phyloP scores from a whole-genome alignment of 2,329 filamentous ascomycete genomes.

The Scedosporium aurantiacum region DNA sequence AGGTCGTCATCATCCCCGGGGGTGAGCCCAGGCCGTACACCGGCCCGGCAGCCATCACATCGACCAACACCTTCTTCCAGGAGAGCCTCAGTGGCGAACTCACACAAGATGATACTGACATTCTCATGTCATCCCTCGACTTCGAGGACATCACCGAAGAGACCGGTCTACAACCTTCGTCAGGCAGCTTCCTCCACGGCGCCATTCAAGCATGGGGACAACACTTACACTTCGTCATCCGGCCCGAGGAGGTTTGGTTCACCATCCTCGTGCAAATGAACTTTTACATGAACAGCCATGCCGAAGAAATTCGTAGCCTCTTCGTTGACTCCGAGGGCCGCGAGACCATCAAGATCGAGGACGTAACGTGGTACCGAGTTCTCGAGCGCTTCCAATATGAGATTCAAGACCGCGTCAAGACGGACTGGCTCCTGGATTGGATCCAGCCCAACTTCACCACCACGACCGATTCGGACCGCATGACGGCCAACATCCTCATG shows the following conservation, averaged over 20 bases:
- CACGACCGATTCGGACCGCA: conserved; percentile 5
- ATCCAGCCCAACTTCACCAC: conserved; percentile 32
- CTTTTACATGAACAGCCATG: conserved; percentile 35
- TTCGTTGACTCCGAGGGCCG: conserved; percentile 35
- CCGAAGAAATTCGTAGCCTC: conserved; percentile 30
- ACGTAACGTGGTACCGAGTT: conserved; percentile 4
- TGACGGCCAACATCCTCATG: conserved; percentile 22
- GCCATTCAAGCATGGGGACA: conserved; percentile 36
- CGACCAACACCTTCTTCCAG: conserved; percentile 3
- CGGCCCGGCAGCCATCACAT: conserved; percentile 2
- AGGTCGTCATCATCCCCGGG: conserved; percentile 9
- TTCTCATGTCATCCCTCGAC: conserved; percentile 4
- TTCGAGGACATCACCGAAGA: background rate
- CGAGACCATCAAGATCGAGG: conserved; percentile 22
- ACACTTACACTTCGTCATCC: conserved; percentile 36
- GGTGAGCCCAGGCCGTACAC: conserved; percentile 7
- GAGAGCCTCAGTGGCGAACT: conserved; percentile 2
- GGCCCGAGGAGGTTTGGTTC: conserved; percentile 46
- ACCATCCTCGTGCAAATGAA: conserved; percentile 40
- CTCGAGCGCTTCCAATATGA: conserved; percentile 7
- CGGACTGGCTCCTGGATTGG: conserved; percentile 23
- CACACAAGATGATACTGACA: background rate
- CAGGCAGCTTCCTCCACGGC: conserved; percentile 30
- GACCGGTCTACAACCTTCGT: conserved; percentile 4
- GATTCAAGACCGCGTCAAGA: conserved; percentile 8